Percentiles rank a stretch among this genome's conserved stretches.
Conservation (phyloP, 2,329 filamentous ascomycete species). For the Chaetomiaceae sp. region DNA sequence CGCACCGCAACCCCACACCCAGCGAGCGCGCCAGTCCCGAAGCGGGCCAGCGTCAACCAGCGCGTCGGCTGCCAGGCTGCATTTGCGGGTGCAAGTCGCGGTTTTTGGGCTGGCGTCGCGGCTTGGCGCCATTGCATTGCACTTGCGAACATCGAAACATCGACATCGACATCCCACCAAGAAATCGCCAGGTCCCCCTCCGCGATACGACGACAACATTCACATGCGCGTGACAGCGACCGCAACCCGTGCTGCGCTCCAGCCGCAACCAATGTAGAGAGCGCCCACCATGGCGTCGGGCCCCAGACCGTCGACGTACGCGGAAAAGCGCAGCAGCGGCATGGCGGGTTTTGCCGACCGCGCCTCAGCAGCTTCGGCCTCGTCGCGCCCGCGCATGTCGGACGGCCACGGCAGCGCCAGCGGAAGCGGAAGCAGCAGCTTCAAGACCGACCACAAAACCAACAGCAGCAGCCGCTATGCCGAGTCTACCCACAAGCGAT, state of each 20-base stretch:
- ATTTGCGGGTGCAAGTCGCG: no score
- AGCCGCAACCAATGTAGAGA: slow-evolving; percentile 27
- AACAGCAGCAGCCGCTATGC: slow-evolving; percentile 30
- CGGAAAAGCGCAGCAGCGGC: slow-evolving; percentile 24
- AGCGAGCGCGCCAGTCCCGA: background rate
- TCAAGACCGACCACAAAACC: slow-evolving; percentile 5
- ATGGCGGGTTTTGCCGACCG: slow-evolving; percentile 15
- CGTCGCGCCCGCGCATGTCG: slow-evolving; percentile 21
- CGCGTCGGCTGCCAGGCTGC: background rate
- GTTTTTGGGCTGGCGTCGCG: slow-evolving; percentile 12
- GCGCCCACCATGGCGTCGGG: slow-evolving; percentile 24
- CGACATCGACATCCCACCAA: no score
- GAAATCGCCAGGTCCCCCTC: no score
- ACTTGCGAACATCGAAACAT: no score
- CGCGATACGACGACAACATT: no score
- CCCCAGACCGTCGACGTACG: slow-evolving; percentile 23
- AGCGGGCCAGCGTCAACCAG: slow-evolving; percentile 4
- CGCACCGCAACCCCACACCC: slow-evolving; percentile 8
- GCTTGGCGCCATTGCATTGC: no score
- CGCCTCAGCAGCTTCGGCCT: slow-evolving; percentile 9
- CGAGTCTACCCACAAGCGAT: slow-evolving; percentile 45
- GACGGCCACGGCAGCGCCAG: slow-evolving; percentile 8
- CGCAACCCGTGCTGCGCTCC: slow-evolving; percentile 1
- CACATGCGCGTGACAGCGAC: slow-evolving; percentile 5
- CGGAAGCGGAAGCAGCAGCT: no score